Evolutionary conservation across 164 flowering plant genomes (phyloP), one percentile per base, ranked within the genome.

Genomic region (Chloranthus sessilifolius): DNA sequence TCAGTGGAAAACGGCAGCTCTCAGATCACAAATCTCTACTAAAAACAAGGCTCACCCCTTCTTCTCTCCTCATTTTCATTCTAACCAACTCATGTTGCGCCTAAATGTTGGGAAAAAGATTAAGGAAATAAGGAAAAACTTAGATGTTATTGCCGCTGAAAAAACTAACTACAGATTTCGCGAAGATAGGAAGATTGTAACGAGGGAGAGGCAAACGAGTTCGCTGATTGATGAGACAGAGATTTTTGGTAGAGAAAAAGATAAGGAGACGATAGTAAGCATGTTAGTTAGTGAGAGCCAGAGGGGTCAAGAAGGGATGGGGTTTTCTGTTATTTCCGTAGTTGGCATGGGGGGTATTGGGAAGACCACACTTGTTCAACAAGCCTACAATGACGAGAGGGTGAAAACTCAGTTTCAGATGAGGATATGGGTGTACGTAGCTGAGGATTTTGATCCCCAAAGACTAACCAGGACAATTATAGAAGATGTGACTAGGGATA

Each of bases 321-420:
- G 26, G 10, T 1, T 22, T 12, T 22, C 28, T 8, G 16, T 42
- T 8, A 22, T 42, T 23, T 42, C 46, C 8, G 23, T 42, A 20
- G 27, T 42, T 5, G 46, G 46, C 12, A 42, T 42, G 46, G 46
- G 46, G 8, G 46, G 46, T 8, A 6, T 42, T 21, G 46, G 46
- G 7, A 42, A 42, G n/a, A 42, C 46, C 0, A 22, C 46, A 5
- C 7, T 42, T 0, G 46, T 27, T 22, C 46, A 42, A 22, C 28
- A 21, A 21, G 46, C 23, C 26, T 42, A 0, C n/a, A 42, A 42
- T 21, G 46, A 42, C 23, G 46, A 42, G 26, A 21, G 14, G 1
- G 12, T 42, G 11, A 22, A 22, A 27, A 42, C 12, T 2, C 27
- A 42, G 12, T 42, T 42, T 10, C 46, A 14, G n/a, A 22, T 16